These are phyloP conservation scores for Maudiozyma barnettii DNA, from an alignment of 805 yeast genomes.

Conservation along the genomic window DNA sequence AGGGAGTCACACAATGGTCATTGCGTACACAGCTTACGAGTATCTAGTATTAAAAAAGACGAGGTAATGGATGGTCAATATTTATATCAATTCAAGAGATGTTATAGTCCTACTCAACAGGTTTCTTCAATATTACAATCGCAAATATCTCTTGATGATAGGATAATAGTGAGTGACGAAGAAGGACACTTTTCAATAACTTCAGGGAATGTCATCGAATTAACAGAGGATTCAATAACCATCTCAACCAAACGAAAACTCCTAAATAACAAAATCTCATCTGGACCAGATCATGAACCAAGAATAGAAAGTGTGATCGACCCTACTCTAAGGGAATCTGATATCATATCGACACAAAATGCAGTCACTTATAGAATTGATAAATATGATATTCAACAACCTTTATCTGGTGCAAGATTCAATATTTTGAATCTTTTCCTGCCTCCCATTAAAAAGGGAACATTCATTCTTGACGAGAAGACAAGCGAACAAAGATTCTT, in stretches of 20 bases:
- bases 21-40: conserved; percentile 42
- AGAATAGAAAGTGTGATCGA: conserved; percentile 12
- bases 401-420: conserved; percentile 65
- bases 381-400: conserved; percentile 66
- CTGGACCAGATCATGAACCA: conserved; percentile 3
- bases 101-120: conserved; percentile 2
- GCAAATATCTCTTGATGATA: conserved; percentile 50
- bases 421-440: conserved; percentile 64
- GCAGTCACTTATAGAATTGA: conserved; percentile 53
- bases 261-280: conserved; percentile 24
- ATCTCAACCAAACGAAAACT: conserved; percentile 49
- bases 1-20: conserved; percentile 56
- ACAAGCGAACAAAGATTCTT: conserved; percentile 7
- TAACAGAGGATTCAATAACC: conserved; percentile 36
- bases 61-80: conserved; percentile 23
- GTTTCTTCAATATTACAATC: conserved; percentile 25
- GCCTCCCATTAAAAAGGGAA: conserved; percentile 24
- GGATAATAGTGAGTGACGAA: conserved; percentile 71
- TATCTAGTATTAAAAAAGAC: conserved; percentile 25
- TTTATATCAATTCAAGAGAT: conserved; percentile 38
- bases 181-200: conserved; percentile 67
- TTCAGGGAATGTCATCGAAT: conserved; percentile 43
- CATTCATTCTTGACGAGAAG: conserved; percentile 19
- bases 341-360: conserved; percentile 30
- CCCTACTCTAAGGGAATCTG: conserved; percentile 2